These are phyloP conservation scores for Saturnispora kantuleensis DNA, from an alignment of 805 yeast species.

Conservation along the genomic window DNA sequence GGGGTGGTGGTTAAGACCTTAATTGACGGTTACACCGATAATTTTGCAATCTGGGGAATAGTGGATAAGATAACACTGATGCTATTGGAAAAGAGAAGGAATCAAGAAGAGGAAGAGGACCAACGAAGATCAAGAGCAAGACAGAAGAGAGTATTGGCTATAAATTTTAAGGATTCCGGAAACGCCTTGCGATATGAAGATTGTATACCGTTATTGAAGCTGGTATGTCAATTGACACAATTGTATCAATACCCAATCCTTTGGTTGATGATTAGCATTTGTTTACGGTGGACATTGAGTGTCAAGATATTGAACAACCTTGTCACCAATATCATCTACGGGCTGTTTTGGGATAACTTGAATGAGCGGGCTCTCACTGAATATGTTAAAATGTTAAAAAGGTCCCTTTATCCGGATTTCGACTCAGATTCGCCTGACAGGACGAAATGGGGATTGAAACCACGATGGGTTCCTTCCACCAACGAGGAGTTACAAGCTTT, in stretches of 20 bases:
- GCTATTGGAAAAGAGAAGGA: background rate
- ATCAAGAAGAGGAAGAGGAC: background rate
- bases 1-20: slow-evolving; percentile 34
- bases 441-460: slow-evolving; percentile 5
- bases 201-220: slow-evolving; percentile 7
- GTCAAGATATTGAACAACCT: slow-evolving; percentile 2
- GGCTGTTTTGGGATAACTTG: slow-evolving; percentile 39
- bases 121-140: background rate
- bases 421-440: background rate
- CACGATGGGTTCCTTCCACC: slow-evolving; percentile 3
- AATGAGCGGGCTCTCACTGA: slow-evolving; percentile 46
- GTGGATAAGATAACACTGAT: slow-evolving; percentile 17
- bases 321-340: slow-evolving; percentile 16
- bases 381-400: slow-evolving; percentile 30
- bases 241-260: slow-evolving; percentile 8
- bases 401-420: slow-evolving; percentile 31
- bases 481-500: background rate
- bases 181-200: slow-evolving; percentile 5
- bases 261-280: slow-evolving; percentile 3
- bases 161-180: background rate
- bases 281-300: background rate
- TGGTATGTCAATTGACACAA: background rate
- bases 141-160: background rate
- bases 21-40: slow-evolving; percentile 37
- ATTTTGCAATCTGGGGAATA: slow-evolving; percentile 42